Conservation (phyloP, 1,284 basidiomycete genomes). For the Ceratobasidium theobromae region DNA sequence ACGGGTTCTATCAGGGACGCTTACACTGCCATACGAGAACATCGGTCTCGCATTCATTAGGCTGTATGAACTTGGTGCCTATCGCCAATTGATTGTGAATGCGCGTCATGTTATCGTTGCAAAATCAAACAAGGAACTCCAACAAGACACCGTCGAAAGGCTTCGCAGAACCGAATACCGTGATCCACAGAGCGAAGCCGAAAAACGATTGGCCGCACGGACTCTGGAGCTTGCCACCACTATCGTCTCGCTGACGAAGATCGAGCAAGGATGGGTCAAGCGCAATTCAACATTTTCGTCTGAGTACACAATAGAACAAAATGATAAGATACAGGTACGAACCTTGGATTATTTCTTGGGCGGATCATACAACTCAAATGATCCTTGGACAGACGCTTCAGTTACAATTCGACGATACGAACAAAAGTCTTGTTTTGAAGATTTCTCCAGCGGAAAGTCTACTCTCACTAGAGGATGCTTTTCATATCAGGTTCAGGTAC, state of each 20-base stretch:
- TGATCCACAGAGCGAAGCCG: constrained; percentile 57
- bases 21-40: constrained; percentile 52
- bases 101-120: constrained; percentile 47
- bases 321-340: constrained; percentile 46
- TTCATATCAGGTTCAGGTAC: constrained; percentile 8
- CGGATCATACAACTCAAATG: constrained; percentile 48
- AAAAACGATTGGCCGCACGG: constrained; percentile 48
- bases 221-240: constrained; percentile 44
- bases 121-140: constrained; percentile 43
- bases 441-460: neutral
- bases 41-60: constrained; percentile 51
- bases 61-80: constrained; percentile 46
- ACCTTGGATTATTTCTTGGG: constrained; percentile 36
- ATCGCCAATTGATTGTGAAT: constrained; percentile 46
- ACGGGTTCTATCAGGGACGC: constrained; percentile 31
- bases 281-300: constrained; percentile 56
- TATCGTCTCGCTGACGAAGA: constrained; percentile 43
- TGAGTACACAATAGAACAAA: constrained; percentile 50
- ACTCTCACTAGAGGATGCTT: neutral
- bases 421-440: neutral
- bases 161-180: constrained; percentile 54
- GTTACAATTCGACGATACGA: constrained; percentile 14
- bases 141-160: constrained; percentile 47
- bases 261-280: constrained; percentile 64
- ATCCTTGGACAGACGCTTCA: neutral